Evolutionary conservation across 2,329 filamentous ascomycete genomes (phyloP).

Genomic region (Uncinocarpus reesii): DNA sequence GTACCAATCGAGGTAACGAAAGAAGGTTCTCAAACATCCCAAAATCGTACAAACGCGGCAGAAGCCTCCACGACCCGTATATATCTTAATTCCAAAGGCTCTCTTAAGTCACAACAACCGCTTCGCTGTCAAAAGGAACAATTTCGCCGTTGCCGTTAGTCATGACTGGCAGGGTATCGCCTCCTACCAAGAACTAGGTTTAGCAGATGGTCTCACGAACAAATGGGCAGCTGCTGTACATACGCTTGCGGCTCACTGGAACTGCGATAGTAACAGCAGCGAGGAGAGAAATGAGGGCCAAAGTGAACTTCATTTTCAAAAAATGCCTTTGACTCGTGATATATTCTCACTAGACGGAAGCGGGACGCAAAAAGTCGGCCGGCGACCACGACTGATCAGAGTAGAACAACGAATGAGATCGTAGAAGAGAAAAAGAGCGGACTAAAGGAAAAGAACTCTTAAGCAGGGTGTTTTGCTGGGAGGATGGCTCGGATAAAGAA

Average conservation of each 20-base stretch:
- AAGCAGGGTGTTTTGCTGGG: neutral
- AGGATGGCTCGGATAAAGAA: neutral
- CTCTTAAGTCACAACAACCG: constrained; percentile 12
- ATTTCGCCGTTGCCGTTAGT: constrained; percentile 13
- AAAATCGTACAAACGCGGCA: neutral
- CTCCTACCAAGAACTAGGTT: constrained; percentile 5
- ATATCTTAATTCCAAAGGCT: neutral
- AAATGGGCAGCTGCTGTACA: neutral
- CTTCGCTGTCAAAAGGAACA: constrained; percentile 16
- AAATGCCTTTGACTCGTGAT: neutral
- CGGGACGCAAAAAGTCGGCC: neutral
- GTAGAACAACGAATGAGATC: neutral
- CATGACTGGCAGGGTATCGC: constrained; percentile 17
- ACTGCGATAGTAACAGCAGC: constrained; percentile 15
- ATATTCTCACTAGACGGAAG: neutral
- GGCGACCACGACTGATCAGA: neutral
- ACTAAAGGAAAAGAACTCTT: neutral
- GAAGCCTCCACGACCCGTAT: neutral
- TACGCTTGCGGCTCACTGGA: constrained; percentile 15
- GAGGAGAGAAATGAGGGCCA: constrained; percentile 15
- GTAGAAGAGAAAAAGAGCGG: neutral
- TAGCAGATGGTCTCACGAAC: neutral
- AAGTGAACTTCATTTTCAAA: constrained; percentile 16
- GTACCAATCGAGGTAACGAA: neutral
- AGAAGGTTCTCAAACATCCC: neutral